Evolutionary conservation across 2,329 filamentous ascomycete genomes (phyloP), one percentile per base, ranked within the genome.

Genomic region (Botrytis paeoniae): DNA sequence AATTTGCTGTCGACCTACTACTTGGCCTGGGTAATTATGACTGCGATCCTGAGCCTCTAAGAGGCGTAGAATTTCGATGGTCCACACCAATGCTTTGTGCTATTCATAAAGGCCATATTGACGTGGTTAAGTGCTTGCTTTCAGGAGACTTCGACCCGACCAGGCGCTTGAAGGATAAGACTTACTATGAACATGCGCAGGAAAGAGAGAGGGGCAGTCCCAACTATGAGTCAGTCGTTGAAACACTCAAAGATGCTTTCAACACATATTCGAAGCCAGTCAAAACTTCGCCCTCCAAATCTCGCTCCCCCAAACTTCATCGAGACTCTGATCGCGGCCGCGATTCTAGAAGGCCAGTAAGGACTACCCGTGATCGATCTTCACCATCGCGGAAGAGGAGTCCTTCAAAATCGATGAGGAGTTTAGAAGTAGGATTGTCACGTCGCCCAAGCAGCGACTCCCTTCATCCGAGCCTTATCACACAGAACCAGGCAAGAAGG

Each of bases 1-100:
- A 95, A 78, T 89, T 77, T 60, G 78, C 80, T 48, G 74, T 81
- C 22, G 76, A 78, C 37, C 64, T 82, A 75, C 81, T 89, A 48
- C 82, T 89, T 73, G 86, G 84, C 25, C 83, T 85, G 73, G 82
- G 84, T 54, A 82, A 84, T 72, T 87, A 88, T 29, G 86, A 91
- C 78, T 86, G 88, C 12, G 93, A 96, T 78, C 94, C 94, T 45
- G 85, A 87, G 10, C 89, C 93, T 20, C 82, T 94, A 64, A 79
- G 85, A 14, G 82, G 81, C 25, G 84, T 84, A 73, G 85, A 86
- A 41, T 83, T 87, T 60, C 94, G 96, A 73, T 91, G 93, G 79
- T 92, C 95, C 69, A 98, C 95, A 1, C 96, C 96, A 1, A 97
- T 99, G 86, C 88, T 98, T 54, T 94, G 95, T 73, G 95, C 96